phyloP scores from a whole-genome alignment of 495 filamentous ascomycete species.

The Penicillium subrubescens region DNA sequence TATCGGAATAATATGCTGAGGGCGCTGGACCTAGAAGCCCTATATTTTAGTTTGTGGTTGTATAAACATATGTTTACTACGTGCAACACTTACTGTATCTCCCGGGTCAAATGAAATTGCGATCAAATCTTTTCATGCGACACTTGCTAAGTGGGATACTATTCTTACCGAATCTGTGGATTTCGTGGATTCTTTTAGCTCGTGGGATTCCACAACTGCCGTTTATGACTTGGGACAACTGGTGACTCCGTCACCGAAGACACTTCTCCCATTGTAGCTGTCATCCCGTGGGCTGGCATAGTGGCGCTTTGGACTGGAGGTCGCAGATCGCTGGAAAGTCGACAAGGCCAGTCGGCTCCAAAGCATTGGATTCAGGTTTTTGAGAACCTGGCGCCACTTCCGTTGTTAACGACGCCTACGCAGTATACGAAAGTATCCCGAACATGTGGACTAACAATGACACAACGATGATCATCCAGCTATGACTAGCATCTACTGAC shows the following conservation, averaged over 20 bases:
- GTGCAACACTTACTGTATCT: too few relatives aligned
- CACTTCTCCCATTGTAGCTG: neutral
- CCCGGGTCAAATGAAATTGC: too few relatives aligned
- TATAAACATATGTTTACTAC: too few relatives aligned
- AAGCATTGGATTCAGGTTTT: neutral
- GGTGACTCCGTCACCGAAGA: neutral
- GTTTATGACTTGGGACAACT: neutral
- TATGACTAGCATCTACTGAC: neutral
- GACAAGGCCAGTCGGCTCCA: neutral
- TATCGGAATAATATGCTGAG: too few relatives aligned
- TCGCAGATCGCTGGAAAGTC: neutral
- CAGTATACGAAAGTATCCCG: neutral
- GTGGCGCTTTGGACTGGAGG: neutral
- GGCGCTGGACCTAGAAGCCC: too few relatives aligned
- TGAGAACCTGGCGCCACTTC: neutral
- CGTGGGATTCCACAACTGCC: neutral
- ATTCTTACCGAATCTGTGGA: neutral
- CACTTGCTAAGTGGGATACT: neutral
- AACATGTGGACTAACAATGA: neutral
- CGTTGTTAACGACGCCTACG: neutral
- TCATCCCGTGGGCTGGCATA: neutral
- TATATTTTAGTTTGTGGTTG: too few relatives aligned
- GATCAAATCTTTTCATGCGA: too few relatives aligned
- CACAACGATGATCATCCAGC: neutral
- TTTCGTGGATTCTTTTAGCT: neutral